Evolutionary conservation across 1,139 yeast genomes (phyloP), one percentile per base, ranked within the genome.

Genomic region (Geotrichum citri-aurantii): DNA sequence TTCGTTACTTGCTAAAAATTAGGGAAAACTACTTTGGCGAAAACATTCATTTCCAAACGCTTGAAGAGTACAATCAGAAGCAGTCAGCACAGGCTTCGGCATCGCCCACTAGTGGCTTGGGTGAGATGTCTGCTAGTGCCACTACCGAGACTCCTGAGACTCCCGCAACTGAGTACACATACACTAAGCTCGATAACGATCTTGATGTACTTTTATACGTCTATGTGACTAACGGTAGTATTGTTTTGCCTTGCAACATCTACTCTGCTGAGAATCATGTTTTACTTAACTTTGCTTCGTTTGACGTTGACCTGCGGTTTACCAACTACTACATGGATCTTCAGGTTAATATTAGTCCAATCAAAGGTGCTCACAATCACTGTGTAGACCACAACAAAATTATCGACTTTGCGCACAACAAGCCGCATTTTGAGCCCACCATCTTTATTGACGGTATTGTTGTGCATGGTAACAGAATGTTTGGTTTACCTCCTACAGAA

Each of bases 1-100:
- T 90, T 10, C 82, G 86, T 63, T 90, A 88, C 69, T 75, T 92
- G 48, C 82, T 91, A 76, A 80, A 83, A n/a, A 77, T 93, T 55
- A 80, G 88, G 52, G 97, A 88, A 68, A 93, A 93, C 68, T 92
- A 92, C 69, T 88, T 93, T 72, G 99, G 98, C 3, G 95, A 89
- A 56, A 79, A 81, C 62, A 79, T 82, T n/a, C 91, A 86, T 65
- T 93, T 92, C 69, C 84, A 81, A 65, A 93, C 98, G 0, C 80
- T 89, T 58, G 95, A 90, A 64, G 99, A 93, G 70, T 90, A 84
- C 65, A 77, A 81, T 11, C 73, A 71, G n/a, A 58, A 63, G 11
- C 49, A 55, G 17, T 61, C 64, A 6, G 55, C 51, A 27, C 52
- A 50, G 6, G 8, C 49, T 19, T n/a, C 55, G 24, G n/a, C 37